phyloP scores from a whole-genome alignment of 2,329 filamentous ascomycete species.

The Dryadomyces quercus-mongolicae region DNA sequence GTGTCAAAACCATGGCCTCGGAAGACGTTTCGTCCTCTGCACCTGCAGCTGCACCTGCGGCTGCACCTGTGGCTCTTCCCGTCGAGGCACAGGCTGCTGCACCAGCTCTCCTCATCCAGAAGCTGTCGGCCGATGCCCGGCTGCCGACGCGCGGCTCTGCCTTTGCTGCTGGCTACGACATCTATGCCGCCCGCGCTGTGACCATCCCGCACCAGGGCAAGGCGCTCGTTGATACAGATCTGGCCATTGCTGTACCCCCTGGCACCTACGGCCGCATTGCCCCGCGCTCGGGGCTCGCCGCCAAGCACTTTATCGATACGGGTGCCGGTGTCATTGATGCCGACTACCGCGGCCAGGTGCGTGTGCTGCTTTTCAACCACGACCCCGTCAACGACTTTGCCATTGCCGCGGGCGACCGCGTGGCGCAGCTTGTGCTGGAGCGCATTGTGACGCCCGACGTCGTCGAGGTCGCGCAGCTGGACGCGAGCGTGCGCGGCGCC shows the following conservation, averaged over 20 bases:
- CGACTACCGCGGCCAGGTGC: conserved; percentile 89
- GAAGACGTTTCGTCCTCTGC: conserved; percentile 14
- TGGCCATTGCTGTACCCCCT: conserved; percentile 79
- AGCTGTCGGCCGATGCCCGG: conserved; percentile 66
- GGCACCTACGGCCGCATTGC: conserved; percentile 89
- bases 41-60: conserved; percentile 11
- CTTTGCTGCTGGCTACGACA: conserved; percentile 85
- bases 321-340: conserved; percentile 96
- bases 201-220: conserved; percentile 73
- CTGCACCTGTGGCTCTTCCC: conserved; percentile 9
- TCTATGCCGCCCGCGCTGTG: conserved; percentile 68
- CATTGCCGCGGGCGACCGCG: conserved; percentile 73
- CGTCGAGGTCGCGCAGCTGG: conserved; percentile 74
- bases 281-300: conserved; percentile 78
- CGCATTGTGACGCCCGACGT: conserved; percentile 90
- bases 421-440: conserved; percentile 91
- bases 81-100: conserved; percentile 13
- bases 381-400: conserved; percentile 61
- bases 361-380: conserved; percentile 92
- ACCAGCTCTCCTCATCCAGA: conserved; percentile 64
- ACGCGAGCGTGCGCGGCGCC: conserved; percentile 79
- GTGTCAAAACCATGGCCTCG: conserved; percentile 48
- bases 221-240: conserved; percentile 78
- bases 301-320: conserved; percentile 92
- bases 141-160: conserved; percentile 81